These are phyloP conservation scores for Thielaviopsis ethacetica DNA, from an alignment of 2,329 filamentous ascomycete genomes.

Conservation along the genomic window DNA sequence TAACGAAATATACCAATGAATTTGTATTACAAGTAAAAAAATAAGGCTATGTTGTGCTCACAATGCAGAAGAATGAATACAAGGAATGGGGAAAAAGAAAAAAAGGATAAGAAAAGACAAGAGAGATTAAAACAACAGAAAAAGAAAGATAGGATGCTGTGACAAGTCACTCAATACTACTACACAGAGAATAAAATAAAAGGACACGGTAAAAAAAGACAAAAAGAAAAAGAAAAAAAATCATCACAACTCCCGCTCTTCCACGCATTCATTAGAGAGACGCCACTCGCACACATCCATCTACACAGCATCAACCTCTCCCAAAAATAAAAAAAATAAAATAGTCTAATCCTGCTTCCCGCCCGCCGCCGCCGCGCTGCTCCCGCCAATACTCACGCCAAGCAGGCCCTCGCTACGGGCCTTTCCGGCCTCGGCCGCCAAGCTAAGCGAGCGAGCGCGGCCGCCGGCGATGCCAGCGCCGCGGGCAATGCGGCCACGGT, in stretches of 20 bases:
- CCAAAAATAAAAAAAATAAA: not conserved
- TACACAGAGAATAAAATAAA: conserved; percentile 6
- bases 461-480: conserved; percentile 15
- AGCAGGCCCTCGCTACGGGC: conserved; percentile 4
- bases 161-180: too few species aligned
- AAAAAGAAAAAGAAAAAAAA: conserved; percentile 2
- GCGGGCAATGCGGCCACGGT: conserved; percentile 27
- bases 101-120: conserved; percentile 2
- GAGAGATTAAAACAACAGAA: conserved; percentile 3
- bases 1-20: not conserved
- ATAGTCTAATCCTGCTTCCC: conserved; percentile 10
- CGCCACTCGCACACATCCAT: too few species aligned
- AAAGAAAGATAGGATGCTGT: too few species aligned
- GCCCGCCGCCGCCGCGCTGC: not conserved
- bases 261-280: not conserved
- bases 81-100: conserved; percentile 7
- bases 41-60: too few species aligned
- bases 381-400: not conserved
- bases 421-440: conserved; percentile 10
- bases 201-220: conserved; percentile 3
- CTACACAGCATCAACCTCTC: too few species aligned
- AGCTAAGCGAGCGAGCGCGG: conserved; percentile 8
- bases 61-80: not conserved
- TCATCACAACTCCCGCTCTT: not conserved
- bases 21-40: not conserved